These are phyloP conservation scores for Talaromyces wortmannii DNA, from an alignment of 495 filamentous ascomycete genomes.

Conservation along the genomic window DNA sequence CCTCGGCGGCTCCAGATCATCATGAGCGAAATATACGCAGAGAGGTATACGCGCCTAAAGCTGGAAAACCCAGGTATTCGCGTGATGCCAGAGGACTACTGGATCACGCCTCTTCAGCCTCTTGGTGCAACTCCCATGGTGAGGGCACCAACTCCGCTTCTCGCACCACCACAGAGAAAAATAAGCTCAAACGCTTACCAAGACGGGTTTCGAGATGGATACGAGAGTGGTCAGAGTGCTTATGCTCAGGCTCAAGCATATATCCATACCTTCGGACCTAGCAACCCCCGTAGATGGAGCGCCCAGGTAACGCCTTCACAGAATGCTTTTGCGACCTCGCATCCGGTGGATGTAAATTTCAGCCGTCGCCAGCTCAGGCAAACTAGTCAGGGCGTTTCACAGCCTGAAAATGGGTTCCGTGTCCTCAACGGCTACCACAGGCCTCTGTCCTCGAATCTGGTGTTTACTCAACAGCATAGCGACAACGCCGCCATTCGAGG, in stretches of 20 bases:
- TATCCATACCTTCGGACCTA: background rate
- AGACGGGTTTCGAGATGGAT: no score
- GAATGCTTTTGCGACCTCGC: background rate
- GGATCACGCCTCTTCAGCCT: slow-evolving; percentile 2
- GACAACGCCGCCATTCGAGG: background rate
- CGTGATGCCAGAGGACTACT: slow-evolving; percentile 5
- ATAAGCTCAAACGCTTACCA: background rate
- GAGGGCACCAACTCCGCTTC: background rate
- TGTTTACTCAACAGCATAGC: background rate
- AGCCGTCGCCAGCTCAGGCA: background rate
- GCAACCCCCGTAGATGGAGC: background rate
- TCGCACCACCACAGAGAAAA: background rate
- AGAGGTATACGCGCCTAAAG: slow-evolving; percentile 10
- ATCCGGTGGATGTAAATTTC: background rate
- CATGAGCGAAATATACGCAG: slow-evolving; percentile 18
- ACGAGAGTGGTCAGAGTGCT: no score
- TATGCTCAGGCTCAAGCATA: background rate
- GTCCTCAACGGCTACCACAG: slow-evolving; percentile 2
- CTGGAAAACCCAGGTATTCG: background rate
- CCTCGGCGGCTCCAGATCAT: slow-evolving; percentile 15
- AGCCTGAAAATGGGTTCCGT: background rate
- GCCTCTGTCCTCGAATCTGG: slow-evolving; percentile 1
- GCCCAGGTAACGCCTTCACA: background rate
- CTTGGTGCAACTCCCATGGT: background rate
- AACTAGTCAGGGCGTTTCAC: background rate